phyloP scores from a whole-genome alignment of 1,139 yeast genomes.

The Yamadazyma diddensiae region DNA sequence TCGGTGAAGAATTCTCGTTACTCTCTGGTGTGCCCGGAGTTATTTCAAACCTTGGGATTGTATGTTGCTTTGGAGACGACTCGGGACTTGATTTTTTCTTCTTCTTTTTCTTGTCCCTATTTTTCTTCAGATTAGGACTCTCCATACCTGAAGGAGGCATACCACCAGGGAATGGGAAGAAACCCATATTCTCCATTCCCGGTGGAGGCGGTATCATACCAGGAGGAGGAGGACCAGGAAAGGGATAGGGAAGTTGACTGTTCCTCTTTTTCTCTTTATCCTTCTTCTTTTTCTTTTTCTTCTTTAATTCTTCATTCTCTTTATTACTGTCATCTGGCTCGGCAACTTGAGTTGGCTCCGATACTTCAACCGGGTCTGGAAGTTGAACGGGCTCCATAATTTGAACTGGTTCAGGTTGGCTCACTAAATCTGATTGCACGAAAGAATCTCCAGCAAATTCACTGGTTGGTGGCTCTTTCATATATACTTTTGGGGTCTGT shows the following conservation, averaged over 20 bases:
- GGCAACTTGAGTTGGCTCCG: neutral
- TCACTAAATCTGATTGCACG: too few relatives aligned
- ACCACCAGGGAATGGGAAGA: constrained; percentile 18
- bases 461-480: neutral
- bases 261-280: constrained; percentile 11
- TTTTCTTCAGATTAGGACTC: constrained; percentile 6
- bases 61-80: constrained; percentile 11
- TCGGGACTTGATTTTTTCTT: constrained; percentile 13
- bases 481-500: neutral
- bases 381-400: neutral
- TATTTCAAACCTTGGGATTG: constrained; percentile 14
- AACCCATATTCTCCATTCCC: constrained; percentile 16
- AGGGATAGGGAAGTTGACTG: constrained; percentile 12
- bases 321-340: constrained; percentile 12
- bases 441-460: too few relatives aligned
- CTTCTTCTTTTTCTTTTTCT: constrained; percentile 17
- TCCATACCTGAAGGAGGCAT: constrained; percentile 12
- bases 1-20: neutral
- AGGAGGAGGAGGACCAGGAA: constrained; percentile 17
- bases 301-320: constrained; percentile 15
- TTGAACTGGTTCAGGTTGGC: neutral
- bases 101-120: constrained; percentile 13
- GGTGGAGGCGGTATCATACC: constrained; percentile 17
- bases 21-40: constrained; percentile 11
- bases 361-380: neutral